Base-by-base conservation (phyloP, 2,329 filamentous ascomycete genomes). In the Penicillium expansum region DNA sequence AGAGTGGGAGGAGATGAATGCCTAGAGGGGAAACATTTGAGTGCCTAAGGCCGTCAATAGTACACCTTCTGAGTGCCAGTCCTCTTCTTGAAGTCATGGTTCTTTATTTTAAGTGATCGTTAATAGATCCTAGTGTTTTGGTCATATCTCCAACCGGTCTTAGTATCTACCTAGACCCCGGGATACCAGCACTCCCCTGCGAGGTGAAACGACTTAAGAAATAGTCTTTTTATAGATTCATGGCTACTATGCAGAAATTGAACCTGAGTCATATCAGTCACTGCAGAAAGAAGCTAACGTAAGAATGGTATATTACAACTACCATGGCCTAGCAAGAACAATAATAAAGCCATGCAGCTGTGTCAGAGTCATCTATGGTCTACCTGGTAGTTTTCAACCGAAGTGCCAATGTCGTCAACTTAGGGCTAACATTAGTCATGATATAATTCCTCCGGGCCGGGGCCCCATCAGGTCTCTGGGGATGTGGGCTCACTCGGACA, bases 401-500 rank as follows among this genome's bases (percentile, higher is more conserved):
- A 18, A 14, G 10, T 24, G 11, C 4, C 11, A 13, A 24, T 32
- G 13, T 45, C 4, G 24, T 37, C 27, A 37, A 44, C 7, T 50
- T 52, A 51, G 55, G 50, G 38, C 55, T 54, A 22, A 24, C 41
- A 20, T 48, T 33, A 37, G 39, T 48, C 54, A 50, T 62, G 16
- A 7, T 27, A 11, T 49, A 14, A 20, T 30, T 35, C 1, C 47
- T 33, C 48, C 2, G 8, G 30, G 14, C 13, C 30, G n/a, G 24
- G 41, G 27, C 18, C n/a, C 29, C 18, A 9, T 38, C 20, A 5
- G n/a, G n/a, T 20, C 27, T 44, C 43, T 3, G 13, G 62, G 57
- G 42, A 61, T 59, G 60, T 63, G 61, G 61, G 24, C 57, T 41
- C 42, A 22, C 35, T 38, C 32, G 22, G 29, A 29, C 8, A n/a